Base-by-base conservation (phyloP, 1,139 yeast genomes). In the Insectozyma bohioensis region DNA sequence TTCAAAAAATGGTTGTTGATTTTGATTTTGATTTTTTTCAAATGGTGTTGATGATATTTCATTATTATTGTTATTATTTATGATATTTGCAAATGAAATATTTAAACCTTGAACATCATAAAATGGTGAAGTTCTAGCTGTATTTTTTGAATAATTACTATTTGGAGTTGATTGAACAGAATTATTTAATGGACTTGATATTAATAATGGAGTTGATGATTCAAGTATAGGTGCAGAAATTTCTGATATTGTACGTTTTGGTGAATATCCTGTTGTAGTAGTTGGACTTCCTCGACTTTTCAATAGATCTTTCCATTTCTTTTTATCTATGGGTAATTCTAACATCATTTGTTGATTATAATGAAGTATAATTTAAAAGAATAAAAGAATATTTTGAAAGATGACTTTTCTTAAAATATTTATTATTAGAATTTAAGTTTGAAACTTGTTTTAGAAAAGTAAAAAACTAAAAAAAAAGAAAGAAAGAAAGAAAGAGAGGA, bases 1-100 rank as follows among this genome's bases (percentile, higher is more conserved):
- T n/a, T n/a, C n/a, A n/a, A 11, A 13, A 19, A 5, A 22, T 24
- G 6, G 17, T 5, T 12, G 19, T 14, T 13, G 9, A 14, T 16
- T 18, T 14, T 12, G 23, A n/a, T 6, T 11, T 15, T n/a, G 17
- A 13, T 16, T 28, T 22, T 10, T 22, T 4, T 19, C 12, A 18
- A n/a, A 12, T 29, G 15, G 11, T 13, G 20, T 25, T 25, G 15
- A 9, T 25, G 15, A 11, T 19, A 12, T 19, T 19, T 19, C 10
- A 29, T 16, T 12, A 14, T 32, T 4, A 28, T 25, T 7, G 12
- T 24, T 36, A 12, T 24, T 27, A 13, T 23, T 34, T 9, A 37
- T 34, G 22, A 39, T 36, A 18, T 28, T 33, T n/a, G 40, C 42
- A 36, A 39, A 39, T 11, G 42, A 39, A 13, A 26, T 17, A 19